These are phyloP conservation scores for Cyphellophora attinorum DNA, from an alignment of 2,329 filamentous ascomycete species.

Conservation along the genomic window DNA sequence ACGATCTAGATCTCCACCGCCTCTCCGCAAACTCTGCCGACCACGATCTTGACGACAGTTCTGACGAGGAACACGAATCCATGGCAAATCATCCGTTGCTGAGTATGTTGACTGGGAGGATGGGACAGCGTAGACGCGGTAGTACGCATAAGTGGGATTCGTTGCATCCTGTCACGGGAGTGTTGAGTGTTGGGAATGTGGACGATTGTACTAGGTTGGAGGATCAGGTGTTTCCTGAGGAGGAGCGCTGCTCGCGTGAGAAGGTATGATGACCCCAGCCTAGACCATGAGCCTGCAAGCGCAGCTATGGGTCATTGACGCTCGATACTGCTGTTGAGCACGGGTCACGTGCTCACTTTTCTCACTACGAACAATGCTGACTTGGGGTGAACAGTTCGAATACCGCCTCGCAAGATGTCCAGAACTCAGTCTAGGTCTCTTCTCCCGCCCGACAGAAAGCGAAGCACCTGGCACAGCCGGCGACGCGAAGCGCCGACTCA, in stretches of 20 bases:
- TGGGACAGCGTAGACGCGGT: slow-evolving; percentile 15
- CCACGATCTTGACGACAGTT: slow-evolving; percentile 15
- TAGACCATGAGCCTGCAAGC: neutral
- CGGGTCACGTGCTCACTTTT: slow-evolving; percentile 1
- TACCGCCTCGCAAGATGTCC: slow-evolving; percentile 69
- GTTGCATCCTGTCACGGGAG: slow-evolving; percentile 64
- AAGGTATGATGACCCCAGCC: slow-evolving; percentile 38
- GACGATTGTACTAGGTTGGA: slow-evolving; percentile 50
- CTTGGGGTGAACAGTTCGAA: slow-evolving; percentile 53
- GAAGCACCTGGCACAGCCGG: slow-evolving; percentile 43
- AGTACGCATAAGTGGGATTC: slow-evolving; percentile 34
- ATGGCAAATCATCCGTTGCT: slow-evolving; percentile 18
- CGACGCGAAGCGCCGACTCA: slow-evolving; percentile 46
- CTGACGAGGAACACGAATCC: slow-evolving; percentile 15
- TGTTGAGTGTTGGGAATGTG: slow-evolving; percentile 49
- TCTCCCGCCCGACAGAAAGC: slow-evolving; percentile 50
- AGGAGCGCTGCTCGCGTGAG: slow-evolving; percentile 48
- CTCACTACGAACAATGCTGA: too few relatives aligned
- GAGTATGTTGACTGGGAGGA: slow-evolving; percentile 17
- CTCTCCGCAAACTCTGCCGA: slow-evolving; percentile 10
- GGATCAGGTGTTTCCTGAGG: slow-evolving; percentile 46
- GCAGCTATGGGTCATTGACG: neutral
- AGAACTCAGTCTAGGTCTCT: slow-evolving; percentile 70
- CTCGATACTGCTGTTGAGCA: neutral
- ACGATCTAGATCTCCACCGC: slow-evolving; percentile 13